Conservation (phyloP, 2,329 filamentous ascomycete genomes). For the Meredithiella fracta region DNA sequence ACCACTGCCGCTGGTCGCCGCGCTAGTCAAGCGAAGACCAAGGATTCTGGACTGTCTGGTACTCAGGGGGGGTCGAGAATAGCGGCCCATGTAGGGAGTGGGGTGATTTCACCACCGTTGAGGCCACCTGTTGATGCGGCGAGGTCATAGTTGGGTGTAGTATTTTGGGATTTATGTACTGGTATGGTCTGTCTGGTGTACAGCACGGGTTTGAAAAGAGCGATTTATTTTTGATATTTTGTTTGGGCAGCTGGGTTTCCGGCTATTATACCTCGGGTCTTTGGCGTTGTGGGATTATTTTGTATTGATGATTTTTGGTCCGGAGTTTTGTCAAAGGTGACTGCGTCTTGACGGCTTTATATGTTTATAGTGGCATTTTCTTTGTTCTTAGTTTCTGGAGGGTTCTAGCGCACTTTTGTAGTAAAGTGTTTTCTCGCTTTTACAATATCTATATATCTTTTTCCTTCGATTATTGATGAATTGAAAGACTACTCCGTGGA, state of each 20-base stretch:
- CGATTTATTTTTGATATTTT: slow-evolving; percentile 6
- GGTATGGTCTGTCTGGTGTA: not conserved
- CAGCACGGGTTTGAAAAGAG: not conserved
- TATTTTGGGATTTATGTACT: not conserved
- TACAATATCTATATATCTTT: too few species aligned
- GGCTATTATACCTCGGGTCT: slow-evolving; percentile 12
- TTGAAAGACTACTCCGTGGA: too few species aligned
- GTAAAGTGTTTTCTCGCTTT: not conserved
- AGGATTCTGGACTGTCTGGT: slow-evolving; percentile 1
- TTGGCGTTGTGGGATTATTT: not conserved
- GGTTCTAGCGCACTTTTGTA: not conserved
- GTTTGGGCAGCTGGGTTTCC: slow-evolving; percentile 3
- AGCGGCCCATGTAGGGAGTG: slow-evolving; percentile 2
- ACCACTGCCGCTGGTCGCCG: slow-evolving; percentile 3
- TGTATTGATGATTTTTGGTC: not conserved
- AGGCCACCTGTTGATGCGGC: slow-evolving; percentile 11
- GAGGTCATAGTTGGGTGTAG: not conserved
- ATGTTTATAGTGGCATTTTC: not conserved
- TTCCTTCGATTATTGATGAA: too few species aligned
- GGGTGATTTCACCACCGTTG: slow-evolving; percentile 8
- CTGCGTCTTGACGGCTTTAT: not conserved
- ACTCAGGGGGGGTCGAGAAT: slow-evolving; percentile 2
- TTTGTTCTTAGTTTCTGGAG: not conserved
- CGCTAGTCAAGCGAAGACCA: slow-evolving; percentile 8
- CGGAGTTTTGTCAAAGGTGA: not conserved